Conservation (phyloP, 2,329 filamentous ascomycete genomes). For the Hysterium pulicare region DNA sequence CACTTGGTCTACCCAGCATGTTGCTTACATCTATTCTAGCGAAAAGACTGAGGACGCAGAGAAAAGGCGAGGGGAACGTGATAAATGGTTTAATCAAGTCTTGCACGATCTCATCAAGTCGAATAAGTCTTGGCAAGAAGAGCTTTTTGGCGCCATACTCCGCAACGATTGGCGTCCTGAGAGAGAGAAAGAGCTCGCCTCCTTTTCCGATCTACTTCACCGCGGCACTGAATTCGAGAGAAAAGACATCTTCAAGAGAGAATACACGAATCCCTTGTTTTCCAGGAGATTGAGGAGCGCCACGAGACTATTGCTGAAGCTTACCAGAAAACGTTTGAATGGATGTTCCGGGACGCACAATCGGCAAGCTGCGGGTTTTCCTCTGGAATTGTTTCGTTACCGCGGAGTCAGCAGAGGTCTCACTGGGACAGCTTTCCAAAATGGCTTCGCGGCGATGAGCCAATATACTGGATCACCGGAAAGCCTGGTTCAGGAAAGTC, state of each 20-base stretch:
- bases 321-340: background rate
- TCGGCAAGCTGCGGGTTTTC: too few species aligned
- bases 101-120: too few species aligned
- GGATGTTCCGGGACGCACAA: background rate
- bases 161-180: background rate
- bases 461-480: slow-evolving; percentile 37
- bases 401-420: too few species aligned
- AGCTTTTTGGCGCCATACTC: background rate
- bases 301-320: background rate
- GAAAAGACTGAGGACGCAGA: too few species aligned
- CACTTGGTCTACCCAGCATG: too few species aligned
- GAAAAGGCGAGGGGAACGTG: too few species aligned
- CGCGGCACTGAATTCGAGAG: too few species aligned
- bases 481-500: slow-evolving; percentile 49
- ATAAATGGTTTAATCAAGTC: too few species aligned
- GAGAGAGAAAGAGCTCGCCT: background rate
- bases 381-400: too few species aligned
- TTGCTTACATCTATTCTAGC: too few species aligned
- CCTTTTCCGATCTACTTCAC: background rate
- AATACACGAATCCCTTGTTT: background rate
- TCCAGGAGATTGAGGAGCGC: background rate
- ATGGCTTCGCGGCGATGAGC: background rate
- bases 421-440: background rate
- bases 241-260: too few species aligned
- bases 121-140: background rate